Conservation (phyloP, 2,329 filamentous ascomycete genomes). For the Cordyceps pruinosa region DNA sequence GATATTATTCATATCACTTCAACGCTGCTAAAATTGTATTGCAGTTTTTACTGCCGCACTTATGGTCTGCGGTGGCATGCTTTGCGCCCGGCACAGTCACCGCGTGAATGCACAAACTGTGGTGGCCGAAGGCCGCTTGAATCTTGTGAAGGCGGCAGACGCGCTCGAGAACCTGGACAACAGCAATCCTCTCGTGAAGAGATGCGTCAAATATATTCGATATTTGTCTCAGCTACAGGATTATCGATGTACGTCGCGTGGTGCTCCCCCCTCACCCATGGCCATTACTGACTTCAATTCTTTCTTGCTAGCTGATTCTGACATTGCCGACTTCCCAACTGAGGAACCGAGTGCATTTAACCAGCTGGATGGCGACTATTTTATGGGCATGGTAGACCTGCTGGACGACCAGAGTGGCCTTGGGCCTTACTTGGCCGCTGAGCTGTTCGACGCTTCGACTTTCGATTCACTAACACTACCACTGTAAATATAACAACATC, state of each 20-base stretch:
- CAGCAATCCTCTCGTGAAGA: conserved; percentile 1
- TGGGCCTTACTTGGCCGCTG: conserved; percentile 3
- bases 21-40: neutral
- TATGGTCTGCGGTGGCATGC: conserved; percentile 7
- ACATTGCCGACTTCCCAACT: neutral
- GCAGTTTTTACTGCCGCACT: conserved; percentile 9
- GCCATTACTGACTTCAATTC: neutral
- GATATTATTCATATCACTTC: no score
- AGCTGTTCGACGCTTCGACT: conserved; percentile 4
- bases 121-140: neutral
- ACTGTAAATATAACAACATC: neutral
- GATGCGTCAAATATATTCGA: conserved; percentile 9
- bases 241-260: neutral
- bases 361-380: neutral
- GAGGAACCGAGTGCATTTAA: neutral
- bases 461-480: conserved; percentile 1
- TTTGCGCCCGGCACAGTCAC: conserved; percentile 5
- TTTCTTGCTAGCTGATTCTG: neutral
- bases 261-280: neutral
- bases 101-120: neutral
- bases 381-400: conserved; percentile 6
- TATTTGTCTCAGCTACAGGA: conserved; percentile 8
- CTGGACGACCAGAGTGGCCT: conserved; percentile 5
- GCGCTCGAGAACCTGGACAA: conserved; percentile 9
- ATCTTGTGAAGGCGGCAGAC: conserved; percentile 4